Percentiles rank a stretch among this genome's conserved stretches.
Conservation (phyloP, 371 early-diverging fungal genomes). For the Haplosporangium sp. region DNA sequence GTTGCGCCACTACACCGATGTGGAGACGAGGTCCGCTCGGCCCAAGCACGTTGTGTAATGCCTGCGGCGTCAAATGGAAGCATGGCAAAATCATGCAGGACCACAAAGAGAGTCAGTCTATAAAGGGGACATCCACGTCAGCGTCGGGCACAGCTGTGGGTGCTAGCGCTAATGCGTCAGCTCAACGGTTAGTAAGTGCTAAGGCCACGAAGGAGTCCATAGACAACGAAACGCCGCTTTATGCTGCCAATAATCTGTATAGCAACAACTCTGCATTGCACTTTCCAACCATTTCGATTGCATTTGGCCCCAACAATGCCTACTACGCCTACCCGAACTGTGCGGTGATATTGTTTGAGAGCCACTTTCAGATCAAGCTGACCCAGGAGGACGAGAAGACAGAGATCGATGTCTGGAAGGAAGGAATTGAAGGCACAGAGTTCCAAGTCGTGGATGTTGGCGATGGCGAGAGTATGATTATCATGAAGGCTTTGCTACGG, state of each 20-base stretch:
- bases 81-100: conserved; percentile 60
- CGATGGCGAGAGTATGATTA: conserved; percentile 60
- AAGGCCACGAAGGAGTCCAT: conserved; percentile 3
- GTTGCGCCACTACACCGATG: conserved; percentile 71
- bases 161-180: background rate
- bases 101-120: conserved; percentile 30
- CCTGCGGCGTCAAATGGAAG: conserved; percentile 70
- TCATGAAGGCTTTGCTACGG: conserved; percentile 55
- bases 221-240: background rate
- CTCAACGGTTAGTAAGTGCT: background rate
- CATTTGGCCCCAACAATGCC: conserved; percentile 59
- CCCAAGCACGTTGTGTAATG: conserved; percentile 73
- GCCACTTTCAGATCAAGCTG: conserved; percentile 63
- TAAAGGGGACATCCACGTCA: background rate
- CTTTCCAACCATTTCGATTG: conserved; percentile 68
- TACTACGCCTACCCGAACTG: conserved; percentile 69
- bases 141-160: background rate
- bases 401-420: conserved; percentile 62
- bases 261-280: conserved; percentile 57
- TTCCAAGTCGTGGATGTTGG: conserved; percentile 61
- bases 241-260: conserved; percentile 30
- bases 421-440: conserved; percentile 56
- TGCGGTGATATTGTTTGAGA: conserved; percentile 62
- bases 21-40: conserved; percentile 77
- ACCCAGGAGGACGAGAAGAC: conserved; percentile 60